Evolutionary conservation across 2,329 filamentous ascomycete genomes (phyloP).

Genomic region (Ramichloridium luteum): DNA sequence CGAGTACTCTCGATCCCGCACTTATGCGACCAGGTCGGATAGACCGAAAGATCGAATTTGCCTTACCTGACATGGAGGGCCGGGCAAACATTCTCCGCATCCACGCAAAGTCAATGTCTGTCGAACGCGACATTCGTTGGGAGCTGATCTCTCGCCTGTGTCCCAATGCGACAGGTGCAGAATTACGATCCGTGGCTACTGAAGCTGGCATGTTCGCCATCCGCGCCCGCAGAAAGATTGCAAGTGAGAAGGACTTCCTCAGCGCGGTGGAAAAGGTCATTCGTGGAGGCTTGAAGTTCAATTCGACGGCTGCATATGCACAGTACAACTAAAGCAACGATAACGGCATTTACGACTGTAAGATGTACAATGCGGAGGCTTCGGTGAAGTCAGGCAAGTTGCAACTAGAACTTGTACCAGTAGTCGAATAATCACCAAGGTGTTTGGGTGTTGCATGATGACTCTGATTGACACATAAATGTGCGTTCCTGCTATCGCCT

Average conservation of each 20-base stretch:
- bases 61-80: slow-evolving; percentile 89
- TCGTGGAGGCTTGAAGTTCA: slow-evolving; percentile 98
- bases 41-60: slow-evolving; percentile 98
- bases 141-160: slow-evolving; percentile 94
- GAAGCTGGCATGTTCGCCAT: slow-evolving; percentile 99
- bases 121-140: slow-evolving; percentile 97
- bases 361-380: too few relatives aligned
- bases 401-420: too few relatives aligned
- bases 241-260: slow-evolving; percentile 96
- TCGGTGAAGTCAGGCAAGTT: too few relatives aligned
- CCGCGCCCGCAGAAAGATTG: slow-evolving; percentile 85
- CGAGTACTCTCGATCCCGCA: slow-evolving; percentile 89
- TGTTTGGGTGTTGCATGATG: too few relatives aligned
- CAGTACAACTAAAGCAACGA: slow-evolving; percentile 77
- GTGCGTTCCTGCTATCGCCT: too few relatives aligned
- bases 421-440: too few relatives aligned
- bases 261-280: slow-evolving; percentile 98
- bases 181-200: slow-evolving; percentile 90
- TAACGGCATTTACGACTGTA: too few relatives aligned
- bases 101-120: slow-evolving; percentile 98
- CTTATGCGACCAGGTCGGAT: slow-evolving; percentile 96
- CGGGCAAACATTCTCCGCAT: slow-evolving; percentile 96
- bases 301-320: slow-evolving; percentile 94
- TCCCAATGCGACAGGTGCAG: slow-evolving; percentile 92
- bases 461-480: too few relatives aligned